Base-by-base conservation (phyloP, 768 basidiomycete genomes). In the Hypsizygus marmoreus region DNA sequence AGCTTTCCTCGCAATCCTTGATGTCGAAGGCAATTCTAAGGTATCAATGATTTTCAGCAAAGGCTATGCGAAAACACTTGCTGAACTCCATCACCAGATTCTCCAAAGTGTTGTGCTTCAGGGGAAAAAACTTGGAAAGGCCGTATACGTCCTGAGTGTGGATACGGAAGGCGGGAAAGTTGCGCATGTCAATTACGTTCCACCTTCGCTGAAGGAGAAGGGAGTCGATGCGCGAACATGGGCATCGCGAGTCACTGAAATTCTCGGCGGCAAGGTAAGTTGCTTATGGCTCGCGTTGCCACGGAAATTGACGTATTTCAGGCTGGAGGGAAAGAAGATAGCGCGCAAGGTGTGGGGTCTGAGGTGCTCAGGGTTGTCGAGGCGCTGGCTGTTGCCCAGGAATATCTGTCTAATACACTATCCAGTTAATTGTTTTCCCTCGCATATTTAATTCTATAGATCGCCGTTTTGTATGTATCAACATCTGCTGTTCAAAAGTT, bases 301-400 rank as follows among this genome's bases (percentile, higher is more conserved):
- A 17, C 10, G 16, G 25, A n/a, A 26, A 47, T 43, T 46, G 40
- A 40, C 49, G 28, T 40, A 19, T 46, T 29, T 22, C 43, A 94
- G 91, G 92, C 92, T 40, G 97, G 97, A 43, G 97, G 97, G 11
- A 97, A 95, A 67, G 91, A 91, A 48, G 97, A 98, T 28, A 78
- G 81, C 44, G 88, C 88, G 2, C 92, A 95, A 60, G 97, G 97
- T 19, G 83, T 95, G 11, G 97, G 97, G 23, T 67, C 73, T 3
- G 76, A 90, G 50, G 64, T 76, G 1, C 66, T 66, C 19, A 84
- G 79, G 65, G 67, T 92, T 2, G 68, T 76, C 12, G 89, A 88
- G 48, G 94, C 90, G 1, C 55, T 92, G 14, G 60, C 57, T 44
- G 71, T 73, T 17, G 91, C 89, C 3, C 68, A 69, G 50, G 60